Percentiles rank a stretch among this genome's conserved stretches.
These are phyloP conservation scores for Cadophora gregata DNA, from an alignment of 2,329 filamentous ascomycete genomes.

Conservation along the genomic window DNA sequence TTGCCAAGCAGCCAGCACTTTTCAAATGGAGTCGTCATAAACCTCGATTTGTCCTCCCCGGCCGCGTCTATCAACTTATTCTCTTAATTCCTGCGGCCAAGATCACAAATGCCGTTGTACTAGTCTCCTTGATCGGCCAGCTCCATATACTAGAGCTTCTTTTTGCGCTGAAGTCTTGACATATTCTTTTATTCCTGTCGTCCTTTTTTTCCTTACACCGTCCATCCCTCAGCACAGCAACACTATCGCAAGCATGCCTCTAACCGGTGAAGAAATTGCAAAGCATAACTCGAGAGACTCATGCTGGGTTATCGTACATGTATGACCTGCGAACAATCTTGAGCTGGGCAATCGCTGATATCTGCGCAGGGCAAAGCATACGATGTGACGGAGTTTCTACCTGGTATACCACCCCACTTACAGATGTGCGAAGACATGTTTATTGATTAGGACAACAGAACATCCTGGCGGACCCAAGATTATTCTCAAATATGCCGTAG, in stretches of 20 bases:
- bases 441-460: conserved; percentile 54
- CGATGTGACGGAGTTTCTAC: conserved; percentile 89
- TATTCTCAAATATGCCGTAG: conserved; percentile 89
- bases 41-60: too few relatives aligned
- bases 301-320: conserved; percentile 92
- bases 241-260: conserved; percentile 36
- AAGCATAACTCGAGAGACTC: conserved; percentile 82
- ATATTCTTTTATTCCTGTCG: not conserved
- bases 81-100: not conserved
- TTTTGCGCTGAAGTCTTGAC: not conserved
- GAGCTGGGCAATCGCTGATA: conserved; percentile 28
- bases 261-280: conserved; percentile 63
- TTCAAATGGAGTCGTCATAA: too few relatives aligned
- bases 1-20: too few relatives aligned
- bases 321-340: conserved; percentile 40
- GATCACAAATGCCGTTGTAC: not conserved
- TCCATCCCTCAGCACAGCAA: not conserved
- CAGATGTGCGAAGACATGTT: not conserved
- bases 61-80: too few relatives aligned
- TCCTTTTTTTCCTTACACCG: not conserved
- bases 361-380: conserved; percentile 73
- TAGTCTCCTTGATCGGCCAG: not conserved
- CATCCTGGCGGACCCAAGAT: conserved; percentile 91
- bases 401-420: conserved; percentile 53
- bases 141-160: not conserved